Evolutionary conservation across 441 rosid species (phyloP).

Genomic region (Pelargonium australe): DNA sequence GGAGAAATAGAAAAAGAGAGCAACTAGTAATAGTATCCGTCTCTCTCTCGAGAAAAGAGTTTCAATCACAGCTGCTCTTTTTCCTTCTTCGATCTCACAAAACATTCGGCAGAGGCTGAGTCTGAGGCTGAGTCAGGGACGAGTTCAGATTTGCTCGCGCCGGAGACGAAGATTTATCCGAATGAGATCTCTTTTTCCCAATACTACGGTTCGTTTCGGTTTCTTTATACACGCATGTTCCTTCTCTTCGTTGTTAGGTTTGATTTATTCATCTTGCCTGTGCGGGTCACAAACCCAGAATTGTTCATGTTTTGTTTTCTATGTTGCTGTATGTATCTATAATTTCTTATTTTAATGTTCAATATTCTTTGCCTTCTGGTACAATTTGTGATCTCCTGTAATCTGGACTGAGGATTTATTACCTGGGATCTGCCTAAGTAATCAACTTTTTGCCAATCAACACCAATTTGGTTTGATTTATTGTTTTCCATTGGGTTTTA

Average conservation of each 20-base stretch:
- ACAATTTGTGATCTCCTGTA: not conserved
- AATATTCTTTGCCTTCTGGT: not conserved
- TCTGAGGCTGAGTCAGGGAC: too few relatives aligned
- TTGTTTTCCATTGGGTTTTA: not conserved
- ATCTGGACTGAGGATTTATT: not conserved
- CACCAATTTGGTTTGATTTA: not conserved
- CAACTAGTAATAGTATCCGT: too few relatives aligned
- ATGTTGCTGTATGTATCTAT: too few relatives aligned
- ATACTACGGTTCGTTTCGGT: not conserved
- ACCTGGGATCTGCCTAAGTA: not conserved
- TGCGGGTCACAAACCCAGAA: conserved; percentile 1
- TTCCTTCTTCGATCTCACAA: too few relatives aligned
- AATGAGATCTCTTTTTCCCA: not conserved
- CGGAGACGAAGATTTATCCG: not conserved
- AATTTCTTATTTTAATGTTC: not conserved
- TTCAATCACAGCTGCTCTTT: too few relatives aligned
- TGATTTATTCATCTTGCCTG: not conserved
- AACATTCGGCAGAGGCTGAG: too few relatives aligned
- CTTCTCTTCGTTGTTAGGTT: not conserved
- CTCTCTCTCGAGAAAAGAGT: too few relatives aligned
- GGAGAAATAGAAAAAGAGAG: too few relatives aligned
- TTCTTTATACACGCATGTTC: not conserved
- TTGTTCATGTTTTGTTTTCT: not conserved
- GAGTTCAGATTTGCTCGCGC: too few relatives aligned
- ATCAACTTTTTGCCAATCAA: not conserved